Evolutionary conservation across 2,329 filamentous ascomycete genomes (phyloP).

Genomic region (Ophiobolus disseminans): DNA sequence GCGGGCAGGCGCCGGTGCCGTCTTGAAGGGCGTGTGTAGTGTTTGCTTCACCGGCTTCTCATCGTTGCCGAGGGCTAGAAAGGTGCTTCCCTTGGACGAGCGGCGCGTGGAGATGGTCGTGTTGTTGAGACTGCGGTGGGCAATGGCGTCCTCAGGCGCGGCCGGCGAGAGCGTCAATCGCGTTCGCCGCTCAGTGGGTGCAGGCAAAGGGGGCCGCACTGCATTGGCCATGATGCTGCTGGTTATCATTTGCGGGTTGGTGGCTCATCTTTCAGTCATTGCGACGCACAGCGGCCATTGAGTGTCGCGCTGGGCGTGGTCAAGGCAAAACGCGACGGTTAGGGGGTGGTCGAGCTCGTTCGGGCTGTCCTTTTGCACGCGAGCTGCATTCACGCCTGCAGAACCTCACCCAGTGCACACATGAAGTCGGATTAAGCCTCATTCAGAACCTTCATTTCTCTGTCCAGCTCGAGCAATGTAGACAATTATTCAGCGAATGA

Average conservation of each 20-base stretch:
- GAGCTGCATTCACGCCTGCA: constrained; percentile 16
- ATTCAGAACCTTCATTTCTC: constrained; percentile 12
- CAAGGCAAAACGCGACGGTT: constrained; percentile 36
- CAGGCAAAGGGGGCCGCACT: constrained; percentile 36
- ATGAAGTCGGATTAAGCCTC: constrained; percentile 25
- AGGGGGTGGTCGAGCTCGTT: constrained; percentile 38
- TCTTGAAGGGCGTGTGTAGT: constrained; percentile 6
- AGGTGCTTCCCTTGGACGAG: constrained; percentile 30
- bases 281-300: constrained; percentile 37
- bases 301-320: constrained; percentile 34
- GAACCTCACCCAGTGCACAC: constrained; percentile 11
- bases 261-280: constrained; percentile 37
- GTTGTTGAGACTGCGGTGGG: constrained; percentile 23
- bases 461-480: constrained; percentile 10
- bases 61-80: constrained; percentile 29
- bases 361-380: constrained; percentile 25
- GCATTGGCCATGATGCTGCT: constrained; percentile 35
- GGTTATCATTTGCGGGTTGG: constrained; percentile 26
- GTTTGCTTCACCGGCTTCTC: constrained; percentile 26
- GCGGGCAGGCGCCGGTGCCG: constrained; percentile 30
- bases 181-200: constrained; percentile 42
- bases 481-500: constrained; percentile 21
- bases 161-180: constrained; percentile 38
- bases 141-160: constrained; percentile 32
- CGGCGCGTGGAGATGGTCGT: constrained; percentile 37